phyloP scores from a whole-genome alignment of 176 grass and related monocot genomes.

The Phoenix dactylifera region DNA sequence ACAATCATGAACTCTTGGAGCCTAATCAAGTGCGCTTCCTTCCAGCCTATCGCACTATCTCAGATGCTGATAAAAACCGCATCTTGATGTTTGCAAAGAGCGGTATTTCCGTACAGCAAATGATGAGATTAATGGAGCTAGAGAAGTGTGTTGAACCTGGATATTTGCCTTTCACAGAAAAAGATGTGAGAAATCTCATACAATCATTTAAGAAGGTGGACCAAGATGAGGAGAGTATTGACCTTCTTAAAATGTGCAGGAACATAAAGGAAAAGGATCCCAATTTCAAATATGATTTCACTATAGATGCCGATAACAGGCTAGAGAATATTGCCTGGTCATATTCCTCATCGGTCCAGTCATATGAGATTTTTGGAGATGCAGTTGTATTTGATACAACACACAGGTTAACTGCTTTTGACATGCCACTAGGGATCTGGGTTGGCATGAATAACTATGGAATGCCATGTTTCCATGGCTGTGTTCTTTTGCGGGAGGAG shows the following conservation, averaged over 20 bases:
- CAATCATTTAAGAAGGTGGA: conserved; percentile 50
- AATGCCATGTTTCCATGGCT: conserved; percentile 43
- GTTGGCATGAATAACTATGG: conserved; percentile 71
- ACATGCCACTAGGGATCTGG: conserved; percentile 51
- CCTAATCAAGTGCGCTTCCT: conserved; percentile 44
- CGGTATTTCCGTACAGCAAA: conserved; percentile 64
- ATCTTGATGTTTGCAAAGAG: conserved; percentile 52
- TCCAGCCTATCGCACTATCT: conserved; percentile 46
- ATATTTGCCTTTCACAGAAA: conserved; percentile 56
- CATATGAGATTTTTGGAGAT: conserved; percentile 60
- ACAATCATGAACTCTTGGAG: conserved; percentile 51
- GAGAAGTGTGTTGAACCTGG: conserved; percentile 55
- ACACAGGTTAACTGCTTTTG: conserved; percentile 32
- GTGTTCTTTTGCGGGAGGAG: conserved; percentile 36
- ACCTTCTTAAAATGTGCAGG: conserved; percentile 48
- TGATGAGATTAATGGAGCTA: conserved; percentile 69
- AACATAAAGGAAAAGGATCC: conserved; percentile 54
- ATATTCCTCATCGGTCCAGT: conserved; percentile 40
- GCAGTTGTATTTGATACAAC: conserved; percentile 58
- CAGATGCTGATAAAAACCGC: conserved; percentile 35
- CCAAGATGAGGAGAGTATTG: conserved; percentile 35
- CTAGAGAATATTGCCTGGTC: conserved; percentile 69
- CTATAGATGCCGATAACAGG: conserved; percentile 15
- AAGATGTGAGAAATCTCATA: conserved; percentile 76
- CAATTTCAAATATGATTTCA: conserved; percentile 50